phyloP scores from a whole-genome alignment of 768 basidiomycete species.

The Solioccasus polychromus region DNA sequence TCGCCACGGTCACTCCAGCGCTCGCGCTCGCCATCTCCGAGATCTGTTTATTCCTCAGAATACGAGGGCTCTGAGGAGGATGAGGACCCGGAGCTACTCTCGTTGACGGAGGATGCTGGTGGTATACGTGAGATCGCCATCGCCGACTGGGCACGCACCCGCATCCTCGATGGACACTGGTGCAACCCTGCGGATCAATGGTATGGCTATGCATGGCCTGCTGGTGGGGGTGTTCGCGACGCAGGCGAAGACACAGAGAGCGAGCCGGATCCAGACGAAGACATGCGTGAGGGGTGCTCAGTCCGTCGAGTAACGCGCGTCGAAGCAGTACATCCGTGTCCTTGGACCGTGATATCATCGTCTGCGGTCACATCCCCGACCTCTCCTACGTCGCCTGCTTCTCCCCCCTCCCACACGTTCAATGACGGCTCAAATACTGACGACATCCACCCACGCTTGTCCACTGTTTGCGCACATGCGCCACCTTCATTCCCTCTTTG shows the following conservation, averaged over 20 bases:
- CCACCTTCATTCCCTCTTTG: constrained; percentile 66
- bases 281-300: constrained; percentile 12
- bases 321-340: constrained; percentile 50
- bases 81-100: constrained; percentile 42
- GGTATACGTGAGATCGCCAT: constrained; percentile 55
- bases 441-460: constrained; percentile 45
- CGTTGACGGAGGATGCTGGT: constrained; percentile 44
- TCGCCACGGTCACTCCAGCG: constrained; percentile 26
- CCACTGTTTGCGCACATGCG: constrained; percentile 46
- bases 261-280: constrained; percentile 27
- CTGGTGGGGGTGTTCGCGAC: constrained; percentile 31
- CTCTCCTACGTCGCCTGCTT: constrained; percentile 24
- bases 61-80: constrained; percentile 40
- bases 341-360: constrained; percentile 45
- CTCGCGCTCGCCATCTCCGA: constrained; percentile 30
- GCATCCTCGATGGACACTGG: constrained; percentile 78
- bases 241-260: constrained; percentile 26
- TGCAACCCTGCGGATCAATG: constrained; percentile 69
- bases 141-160: constrained; percentile 65
- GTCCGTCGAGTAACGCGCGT: constrained; percentile 21
- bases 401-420: constrained; percentile 14
- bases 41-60: constrained; percentile 30
- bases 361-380: constrained; percentile 16
- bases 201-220: constrained; percentile 46
- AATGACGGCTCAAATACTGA: constrained; percentile 8